Base-by-base conservation (phyloP, 768 basidiomycete species). In the Solioccasus polychromus region DNA sequence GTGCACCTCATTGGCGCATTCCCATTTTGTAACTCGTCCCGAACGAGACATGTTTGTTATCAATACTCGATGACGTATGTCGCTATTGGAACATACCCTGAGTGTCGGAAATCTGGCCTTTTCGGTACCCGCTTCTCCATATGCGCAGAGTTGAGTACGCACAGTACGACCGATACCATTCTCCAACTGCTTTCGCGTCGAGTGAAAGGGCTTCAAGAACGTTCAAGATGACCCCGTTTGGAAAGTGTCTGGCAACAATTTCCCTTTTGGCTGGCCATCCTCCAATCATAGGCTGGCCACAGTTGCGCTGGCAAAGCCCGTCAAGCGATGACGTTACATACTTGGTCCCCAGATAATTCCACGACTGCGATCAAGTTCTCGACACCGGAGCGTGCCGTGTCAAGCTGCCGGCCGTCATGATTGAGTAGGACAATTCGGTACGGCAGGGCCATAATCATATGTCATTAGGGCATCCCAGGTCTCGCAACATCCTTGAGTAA, bases 11-110 rank as follows among this genome's bases (percentile, higher is more conserved):
- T 1, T 96, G 73, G 8, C 92, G 83, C 78, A 96, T 77, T 67
- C 92, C 92, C 93, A 97, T 95, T 72, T n/a, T 92, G 86, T 56
- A 97, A 88, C 64, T 96, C 93, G 56, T 92, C 92, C 90, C 94
- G 22, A 25, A 35, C 7, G 15, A 19, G 22, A 29, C 18, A 29
- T 14, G 15, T 11, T 31, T 4, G n/a, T 12, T 28, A 15, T 26
- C 39, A 41, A 12, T 11, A 95, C 88, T 90, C 94, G 19, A 39
- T 26, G 34, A 45, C 22, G 18, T 20, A n/a, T 37, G 11, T 20
- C 17, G 19, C n/a, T 89, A 35, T 79, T 76, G 2, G 29, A 8
- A 63, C 76, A 42, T 52, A 85, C 87, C 55, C 75, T 72, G 42
- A 92, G 68, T 42, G 92, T 88, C 53, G 88, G 79, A 40, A 94